A percentile compares a stretch with the other conserved stretches of the same genome.
Conservation (phyloP, 2,329 filamentous ascomycete species). For the Myotisia sp. region DNA sequence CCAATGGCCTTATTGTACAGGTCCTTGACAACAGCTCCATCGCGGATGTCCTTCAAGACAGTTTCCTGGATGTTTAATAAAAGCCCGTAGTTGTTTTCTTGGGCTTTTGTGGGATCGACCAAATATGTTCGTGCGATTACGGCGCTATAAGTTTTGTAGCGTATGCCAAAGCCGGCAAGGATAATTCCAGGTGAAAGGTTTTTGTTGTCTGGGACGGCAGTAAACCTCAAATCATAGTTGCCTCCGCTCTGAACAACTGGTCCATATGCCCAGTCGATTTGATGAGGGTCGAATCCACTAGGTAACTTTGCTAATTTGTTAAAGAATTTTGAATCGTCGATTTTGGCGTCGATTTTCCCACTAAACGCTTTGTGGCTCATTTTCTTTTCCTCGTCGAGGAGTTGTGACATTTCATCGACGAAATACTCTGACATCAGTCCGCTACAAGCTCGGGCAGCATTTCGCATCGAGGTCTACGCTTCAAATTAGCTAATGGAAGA, state of each 20-base stretch:
- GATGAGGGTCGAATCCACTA: constrained; percentile 68
- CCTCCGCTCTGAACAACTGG: constrained; percentile 91
- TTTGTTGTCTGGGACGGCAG: constrained; percentile 63
- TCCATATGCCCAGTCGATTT: constrained; percentile 87
- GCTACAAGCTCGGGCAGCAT: constrained; percentile 84
- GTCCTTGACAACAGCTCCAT: constrained; percentile 75
- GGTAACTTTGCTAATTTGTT: constrained; percentile 69
- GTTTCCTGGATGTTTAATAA: constrained; percentile 70
- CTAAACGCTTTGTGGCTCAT: constrained; percentile 77
- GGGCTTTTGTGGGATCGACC: constrained; percentile 90
- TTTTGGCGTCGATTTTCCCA: constrained; percentile 78
- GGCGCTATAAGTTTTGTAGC: constrained; percentile 93
- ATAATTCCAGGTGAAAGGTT: constrained; percentile 85
- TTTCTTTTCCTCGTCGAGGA: constrained; percentile 93
- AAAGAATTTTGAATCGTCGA: constrained; percentile 91
- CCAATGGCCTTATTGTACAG: constrained; percentile 76
- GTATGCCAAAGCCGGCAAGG: constrained; percentile 75
- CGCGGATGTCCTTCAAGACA: constrained; percentile 80
- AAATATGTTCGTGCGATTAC: constrained; percentile 87
- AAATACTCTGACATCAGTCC: constrained; percentile 94
- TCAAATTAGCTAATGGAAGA: constrained; percentile 11
- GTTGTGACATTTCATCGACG: constrained; percentile 92
- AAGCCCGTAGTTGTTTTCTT: constrained; percentile 88
- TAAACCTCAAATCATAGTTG: constrained; percentile 79
- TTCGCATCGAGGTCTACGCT: constrained; percentile 69